These are phyloP conservation scores for Cantharellus cinnabarinus DNA, from an alignment of 768 basidiomycete genomes.

Conservation along the genomic window DNA sequence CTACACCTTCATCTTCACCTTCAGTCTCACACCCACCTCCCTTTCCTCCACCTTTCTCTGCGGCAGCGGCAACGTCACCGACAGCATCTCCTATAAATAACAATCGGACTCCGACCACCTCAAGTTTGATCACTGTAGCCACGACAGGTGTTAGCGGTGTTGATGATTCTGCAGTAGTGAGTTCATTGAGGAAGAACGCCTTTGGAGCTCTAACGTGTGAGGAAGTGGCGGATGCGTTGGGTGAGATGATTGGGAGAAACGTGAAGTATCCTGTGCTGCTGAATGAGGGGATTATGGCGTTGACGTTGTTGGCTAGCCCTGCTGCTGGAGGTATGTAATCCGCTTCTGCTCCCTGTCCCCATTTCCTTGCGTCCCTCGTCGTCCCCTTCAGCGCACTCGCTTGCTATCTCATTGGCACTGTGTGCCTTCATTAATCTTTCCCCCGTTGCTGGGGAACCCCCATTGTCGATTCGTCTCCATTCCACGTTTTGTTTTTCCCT, in stretches of 20 bases:
- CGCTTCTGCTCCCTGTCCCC: neutral
- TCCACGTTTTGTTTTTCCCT: no score
- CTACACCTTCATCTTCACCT: neutral
- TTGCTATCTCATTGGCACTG: neutral
- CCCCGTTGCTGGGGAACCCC: no score
- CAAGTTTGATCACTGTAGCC: neutral
- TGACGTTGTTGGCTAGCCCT: constrained; percentile 55
- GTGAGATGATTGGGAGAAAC: constrained; percentile 53
- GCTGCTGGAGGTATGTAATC: constrained; percentile 37
- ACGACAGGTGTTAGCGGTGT: constrained; percentile 10
- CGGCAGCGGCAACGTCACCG: neutral
- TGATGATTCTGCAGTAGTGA: constrained; percentile 5
- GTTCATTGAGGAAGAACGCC: constrained; percentile 24
- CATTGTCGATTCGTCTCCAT: no score
- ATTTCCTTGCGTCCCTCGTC: neutral
- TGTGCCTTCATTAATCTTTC: neutral
- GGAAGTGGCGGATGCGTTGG: constrained; percentile 41
- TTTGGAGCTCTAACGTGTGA: constrained; percentile 30
- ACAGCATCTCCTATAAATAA: constrained; percentile 23
- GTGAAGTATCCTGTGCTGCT: constrained; percentile 66
- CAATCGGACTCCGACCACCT: neutral
- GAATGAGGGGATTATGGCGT: constrained; percentile 72
- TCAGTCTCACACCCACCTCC: neutral
- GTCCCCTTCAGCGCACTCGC: neutral
- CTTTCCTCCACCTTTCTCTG: no score